Base-by-base conservation (phyloP, 2,329 filamentous ascomycete genomes). In the Monosporascus sp. region DNA sequence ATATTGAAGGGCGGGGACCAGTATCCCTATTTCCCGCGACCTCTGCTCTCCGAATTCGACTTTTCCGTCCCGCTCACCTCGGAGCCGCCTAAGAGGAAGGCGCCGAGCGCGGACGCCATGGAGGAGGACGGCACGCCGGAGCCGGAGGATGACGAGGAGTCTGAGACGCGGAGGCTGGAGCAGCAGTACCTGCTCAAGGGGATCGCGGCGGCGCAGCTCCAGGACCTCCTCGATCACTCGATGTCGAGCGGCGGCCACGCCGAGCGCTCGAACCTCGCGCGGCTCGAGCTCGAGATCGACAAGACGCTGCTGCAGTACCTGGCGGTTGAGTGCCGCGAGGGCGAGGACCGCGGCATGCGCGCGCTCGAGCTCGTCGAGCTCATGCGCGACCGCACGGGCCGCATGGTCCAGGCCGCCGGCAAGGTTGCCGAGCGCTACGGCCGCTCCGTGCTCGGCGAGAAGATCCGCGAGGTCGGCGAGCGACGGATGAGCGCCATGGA, bases 1-100 rank as follows among this genome's bases (percentile, higher is more conserved):
- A 97, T 99, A 64, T 85, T 99, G 66, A 99, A 99, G 74, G 94
- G 94, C 58, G 89, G 88, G 37, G 94, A 99, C 67, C 83, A 87
- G 66, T 90, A 97, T 66, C 92, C 93, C 0, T 97, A 94, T 75
- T 97, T 93, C 73, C 94, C 91, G 11, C 86, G 89, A 9, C 92
- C 91, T 2, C 76, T 97, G 38, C 85, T 99, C 37, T 92, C 87
- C 43, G 94, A 99, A 69, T 99, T 99, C 66, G 90, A 91, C 48
- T 96, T 99, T 69, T 84, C 87, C 44, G 82, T 99, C 19, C 94
- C 95, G 0, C 76, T 97, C 36, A 82, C 83, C 3, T 83, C 83
- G 2, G 70, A 75, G 5, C 70, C 74, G 2, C 74, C 77, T 0
- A 74, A 68, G 52, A 68, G 62, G 61, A 71, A 54, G 69, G 70